Percentiles rank a stretch among this genome's conserved stretches.
These are phyloP conservation scores for Dactylonectria estremocensis DNA, from an alignment of 2,329 filamentous ascomycete genomes.

Conservation along the genomic window DNA sequence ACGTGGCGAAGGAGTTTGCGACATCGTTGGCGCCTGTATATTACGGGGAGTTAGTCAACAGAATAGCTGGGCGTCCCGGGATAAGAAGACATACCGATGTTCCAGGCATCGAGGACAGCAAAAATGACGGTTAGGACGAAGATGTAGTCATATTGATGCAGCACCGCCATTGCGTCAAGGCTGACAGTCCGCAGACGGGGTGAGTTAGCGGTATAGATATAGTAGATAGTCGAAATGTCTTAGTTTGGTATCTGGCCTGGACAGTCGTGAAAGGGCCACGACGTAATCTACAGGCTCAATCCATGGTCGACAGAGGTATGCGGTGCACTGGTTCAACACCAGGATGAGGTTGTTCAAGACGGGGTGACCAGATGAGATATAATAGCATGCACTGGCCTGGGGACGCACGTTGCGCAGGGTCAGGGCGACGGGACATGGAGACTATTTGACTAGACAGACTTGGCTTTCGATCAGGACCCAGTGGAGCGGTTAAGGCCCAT, in stretches of 20 bases:
- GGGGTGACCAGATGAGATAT: slow-evolving; percentile 10
- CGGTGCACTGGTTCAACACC: slow-evolving; percentile 20
- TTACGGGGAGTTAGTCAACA: slow-evolving; percentile 19
- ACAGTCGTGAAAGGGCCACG: slow-evolving; percentile 28
- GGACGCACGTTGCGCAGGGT: slow-evolving; percentile 7
- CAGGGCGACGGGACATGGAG: not conserved
- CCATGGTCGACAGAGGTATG: slow-evolving; percentile 32
- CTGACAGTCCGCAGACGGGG: slow-evolving; percentile 4
- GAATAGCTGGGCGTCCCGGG: no score
- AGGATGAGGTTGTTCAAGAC: slow-evolving; percentile 26
- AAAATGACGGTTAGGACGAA: slow-evolving; percentile 71
- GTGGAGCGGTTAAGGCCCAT: slow-evolving; percentile 34
- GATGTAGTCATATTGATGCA: slow-evolving; percentile 69
- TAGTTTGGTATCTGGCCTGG: slow-evolving; percentile 7
- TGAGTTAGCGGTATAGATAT: not conserved
- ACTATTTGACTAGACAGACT: not conserved
- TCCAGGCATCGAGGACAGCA: slow-evolving; percentile 72
- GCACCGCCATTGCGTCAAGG: slow-evolving; percentile 49
- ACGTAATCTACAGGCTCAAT: slow-evolving; percentile 37
- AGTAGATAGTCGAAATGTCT: not conserved
- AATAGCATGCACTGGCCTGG: slow-evolving; percentile 32
- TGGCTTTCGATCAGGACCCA: slow-evolving; percentile 28
- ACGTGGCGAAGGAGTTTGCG: slow-evolving; percentile 64
- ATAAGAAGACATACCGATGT: slow-evolving; percentile 67
- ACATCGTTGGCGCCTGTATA: slow-evolving; percentile 65